phyloP scores from a whole-genome alignment of 495 filamentous ascomycete species.

The Penicillium subrubescens region DNA sequence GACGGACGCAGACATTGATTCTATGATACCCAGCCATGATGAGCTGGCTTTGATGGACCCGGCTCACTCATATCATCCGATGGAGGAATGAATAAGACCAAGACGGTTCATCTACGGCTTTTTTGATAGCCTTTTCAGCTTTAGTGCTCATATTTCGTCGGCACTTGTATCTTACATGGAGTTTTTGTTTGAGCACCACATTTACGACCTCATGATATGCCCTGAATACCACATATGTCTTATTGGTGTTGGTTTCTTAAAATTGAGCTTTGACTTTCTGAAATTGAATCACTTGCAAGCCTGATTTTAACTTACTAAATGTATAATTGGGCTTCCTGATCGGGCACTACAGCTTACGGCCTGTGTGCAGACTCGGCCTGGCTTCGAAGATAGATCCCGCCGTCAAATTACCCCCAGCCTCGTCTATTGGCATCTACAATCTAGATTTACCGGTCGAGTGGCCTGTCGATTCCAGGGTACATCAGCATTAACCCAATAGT shows the following conservation, averaged over 20 bases:
- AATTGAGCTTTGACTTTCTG: background rate
- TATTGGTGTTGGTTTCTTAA: background rate
- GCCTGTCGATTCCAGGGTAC: background rate
- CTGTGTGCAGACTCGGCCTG: background rate
- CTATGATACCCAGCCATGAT: background rate
- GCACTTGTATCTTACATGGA: background rate
- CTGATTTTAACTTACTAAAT: background rate
- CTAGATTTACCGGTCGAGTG: background rate
- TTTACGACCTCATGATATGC: background rate
- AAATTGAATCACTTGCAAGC: background rate
- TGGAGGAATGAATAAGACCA: background rate
- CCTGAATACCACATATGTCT: background rate
- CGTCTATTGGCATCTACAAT: background rate
- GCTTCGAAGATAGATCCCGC: too few relatives aligned
- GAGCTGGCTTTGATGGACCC: background rate
- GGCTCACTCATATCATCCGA: background rate
- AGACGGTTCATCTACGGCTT: background rate
- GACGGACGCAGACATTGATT: background rate
- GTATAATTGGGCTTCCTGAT: background rate
- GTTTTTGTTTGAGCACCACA: background rate
- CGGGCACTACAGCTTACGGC: background rate
- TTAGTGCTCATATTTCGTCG: background rate
- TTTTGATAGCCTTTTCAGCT: background rate
- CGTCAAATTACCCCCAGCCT: background rate
- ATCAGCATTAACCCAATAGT: background rate